Base-by-base conservation (phyloP, 2,329 filamentous ascomycete genomes). In the Pseudocercospora macadamiae region DNA sequence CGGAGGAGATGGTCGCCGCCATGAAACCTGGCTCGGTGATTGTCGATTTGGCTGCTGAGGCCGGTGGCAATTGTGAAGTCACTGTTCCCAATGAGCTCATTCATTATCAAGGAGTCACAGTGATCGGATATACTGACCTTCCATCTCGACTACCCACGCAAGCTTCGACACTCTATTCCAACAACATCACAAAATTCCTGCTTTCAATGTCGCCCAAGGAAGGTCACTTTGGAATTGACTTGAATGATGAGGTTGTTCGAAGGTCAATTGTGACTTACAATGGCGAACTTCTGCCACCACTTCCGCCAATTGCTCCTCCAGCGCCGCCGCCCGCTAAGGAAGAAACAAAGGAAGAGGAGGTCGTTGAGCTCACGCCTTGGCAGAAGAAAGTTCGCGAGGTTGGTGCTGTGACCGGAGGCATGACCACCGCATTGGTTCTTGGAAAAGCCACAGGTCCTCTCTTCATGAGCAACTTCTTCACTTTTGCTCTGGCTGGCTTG, bases 1-100 rank as follows among this genome's bases (percentile, higher is more conserved):
- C 89, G 3, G 89, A 90, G 74, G 83, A 85, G 65, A 91, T 91
- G 84, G 81, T 93, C 25, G 83, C 88, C 65, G 87, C 89, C 44
- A 96, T 96, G 91, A 96, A 90, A 73, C 91, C 91, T 2, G 92
- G 92, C 19, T 95, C 90, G 2, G 89, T 96, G 3, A 82, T 96
- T 68, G 91, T 96, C 7, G 92, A 96, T 76, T 79, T 96, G 63
- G 92, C 92, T 18, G 89, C 91, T 14, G 91, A 96, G 74, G 89
- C 89, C 54, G 91, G 92, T 37, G 91, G 91, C 1, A 96, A 96
- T 68, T 96, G 91, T 69, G 90, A 92, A 75, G 86, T 88, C 63
- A 96, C 92, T 1, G 81, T 88, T 53, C 83, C 89, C 10, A 55
- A 90, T 14, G 80, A 93, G 73, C 69, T 95, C 23, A 74, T 84